Conservation (phyloP, 345 rosid species). For the Gossypium mustelinum region DNA sequence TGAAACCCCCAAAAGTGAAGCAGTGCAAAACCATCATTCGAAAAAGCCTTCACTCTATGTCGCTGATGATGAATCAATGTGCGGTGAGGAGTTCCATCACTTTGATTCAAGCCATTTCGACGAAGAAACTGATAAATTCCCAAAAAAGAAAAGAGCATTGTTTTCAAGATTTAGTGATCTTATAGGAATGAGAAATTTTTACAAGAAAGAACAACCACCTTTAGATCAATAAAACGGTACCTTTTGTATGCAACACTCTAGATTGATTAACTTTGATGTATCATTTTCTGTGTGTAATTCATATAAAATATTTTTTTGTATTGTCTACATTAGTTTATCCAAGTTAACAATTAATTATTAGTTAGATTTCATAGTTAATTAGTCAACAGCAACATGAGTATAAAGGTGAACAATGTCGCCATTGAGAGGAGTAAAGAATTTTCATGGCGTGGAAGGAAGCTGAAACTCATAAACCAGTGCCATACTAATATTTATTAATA, state of each 20-base stretch:
- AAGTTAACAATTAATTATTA: too few relatives aligned
- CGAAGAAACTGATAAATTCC: conserved; percentile 47
- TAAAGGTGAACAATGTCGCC: too few relatives aligned
- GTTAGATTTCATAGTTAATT: too few relatives aligned
- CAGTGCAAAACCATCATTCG: background rate
- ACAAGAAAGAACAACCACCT: conserved; percentile 22
- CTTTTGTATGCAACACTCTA: background rate
- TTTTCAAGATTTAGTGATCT: conserved; percentile 69
- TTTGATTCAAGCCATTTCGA: conserved; percentile 41
- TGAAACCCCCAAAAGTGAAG: conserved; percentile 36
- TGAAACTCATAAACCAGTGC: too few relatives aligned
- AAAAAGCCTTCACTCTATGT: conserved; percentile 30
- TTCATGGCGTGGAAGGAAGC: too few relatives aligned
- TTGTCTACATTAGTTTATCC: too few relatives aligned
- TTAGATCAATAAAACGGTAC: background rate
- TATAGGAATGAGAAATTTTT: conserved; percentile 33
- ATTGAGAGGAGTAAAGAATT: too few relatives aligned
- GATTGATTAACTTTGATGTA: too few relatives aligned
- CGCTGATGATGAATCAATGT: conserved; percentile 34
- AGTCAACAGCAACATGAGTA: too few relatives aligned
- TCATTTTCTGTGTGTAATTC: too few relatives aligned
- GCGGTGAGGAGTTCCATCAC: conserved; percentile 49
- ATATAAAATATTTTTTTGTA: too few relatives aligned
- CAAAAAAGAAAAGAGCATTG: conserved; percentile 69
- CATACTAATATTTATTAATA: too few relatives aligned